Evolutionary conservation across 2,329 filamentous ascomycete species (phyloP), one percentile per base, ranked within the genome.

Genomic region (Fusarium ramigenum): DNA sequence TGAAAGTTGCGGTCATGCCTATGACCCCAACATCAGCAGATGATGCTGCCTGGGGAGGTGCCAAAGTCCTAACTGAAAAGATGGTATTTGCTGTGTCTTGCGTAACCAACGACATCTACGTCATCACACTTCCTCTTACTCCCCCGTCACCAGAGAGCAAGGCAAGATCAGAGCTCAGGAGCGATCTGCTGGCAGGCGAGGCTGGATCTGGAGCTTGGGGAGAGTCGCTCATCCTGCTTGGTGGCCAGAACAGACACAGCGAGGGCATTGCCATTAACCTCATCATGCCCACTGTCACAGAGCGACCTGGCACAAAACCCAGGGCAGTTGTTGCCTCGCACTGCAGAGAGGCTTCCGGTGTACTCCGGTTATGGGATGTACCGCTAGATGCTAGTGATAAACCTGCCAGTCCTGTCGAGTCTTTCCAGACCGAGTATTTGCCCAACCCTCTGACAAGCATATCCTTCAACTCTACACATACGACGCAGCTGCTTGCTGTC

Each of bases 121-220:
- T 92, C 18, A 82, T 92, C 34, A 89, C 88, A 2, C 76, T 92
- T 7, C 90, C 90, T 0, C 82, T 92, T 36, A 90, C 87, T 2
- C 90, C 90, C 1, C 90, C 90, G 1, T 91, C 89, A 5, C 86
- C 88, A 16, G 83, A 86, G 75, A 90, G 87, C 79, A 92, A 91
- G 77, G 82, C 84, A 5, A 83, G 89, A 16, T 82, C 85, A 7
- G 88, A 90, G 66, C 81, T 91, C 30, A 85, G 84, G 60, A 80
- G 82, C 23, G 85, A 83, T 65, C 83, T 90, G 15, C 78, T 89
- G 57, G 85, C 86, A 12, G 87, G 85, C 25, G 86, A 85, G 69
- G 87, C 87, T 40, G 90, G 90, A 23, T 88, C 86, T 37, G 89
- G 90, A 43, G 85, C 85, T n/a, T 92, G 90, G 89, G 89, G 89